These are phyloP conservation scores for Drechslerella dactyloides DNA, from an alignment of 2,329 filamentous ascomycete species.

Conservation along the genomic window DNA sequence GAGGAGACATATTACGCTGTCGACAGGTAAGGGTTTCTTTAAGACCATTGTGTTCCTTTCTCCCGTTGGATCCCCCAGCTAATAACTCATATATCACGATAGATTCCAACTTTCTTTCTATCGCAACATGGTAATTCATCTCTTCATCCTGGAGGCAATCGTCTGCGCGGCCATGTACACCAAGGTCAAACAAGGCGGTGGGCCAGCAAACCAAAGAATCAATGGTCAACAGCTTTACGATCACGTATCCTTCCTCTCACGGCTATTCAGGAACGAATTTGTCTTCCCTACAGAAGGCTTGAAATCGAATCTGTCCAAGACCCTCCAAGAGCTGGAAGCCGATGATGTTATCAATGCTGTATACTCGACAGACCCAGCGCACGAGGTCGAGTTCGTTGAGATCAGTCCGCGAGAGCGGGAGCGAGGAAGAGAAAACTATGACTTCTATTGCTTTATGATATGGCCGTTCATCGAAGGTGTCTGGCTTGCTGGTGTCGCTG, in stretches of 20 bases:
- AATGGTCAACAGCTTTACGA: constrained; percentile 73
- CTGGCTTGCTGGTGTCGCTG: constrained; percentile 87
- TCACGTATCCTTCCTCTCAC: constrained; percentile 88
- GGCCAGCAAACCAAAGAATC: constrained; percentile 78
- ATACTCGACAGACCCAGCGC: constrained; percentile 63
- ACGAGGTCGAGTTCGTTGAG: constrained; percentile 71
- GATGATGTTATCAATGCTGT: constrained; percentile 75
- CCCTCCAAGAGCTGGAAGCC: constrained; percentile 75
- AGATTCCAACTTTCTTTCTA: constrained; percentile 95
- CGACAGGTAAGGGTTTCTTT: constrained; percentile 69
- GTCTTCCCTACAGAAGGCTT: constrained; percentile 92
- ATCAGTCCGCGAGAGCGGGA: constrained; percentile 77
- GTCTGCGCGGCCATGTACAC: constrained; percentile 91
- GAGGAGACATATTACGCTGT: constrained; percentile 95
- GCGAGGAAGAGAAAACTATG: constrained; percentile 88
- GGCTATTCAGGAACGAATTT: constrained; percentile 93
- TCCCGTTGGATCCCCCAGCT: too few relatives aligned
- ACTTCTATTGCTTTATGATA: constrained; percentile 98
- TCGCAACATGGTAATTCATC: constrained; percentile 98
- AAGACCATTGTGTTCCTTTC: too few relatives aligned
- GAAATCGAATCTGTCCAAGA: constrained; percentile 78
- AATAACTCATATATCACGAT: too few relatives aligned
- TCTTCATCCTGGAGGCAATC: constrained; percentile 92
- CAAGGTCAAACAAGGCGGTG: constrained; percentile 87
- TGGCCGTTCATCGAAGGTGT: constrained; percentile 97